A percentile compares a stretch with the other conserved stretches of the same genome.
Conservation (phyloP, 2,329 filamentous ascomycete genomes). For the Alternaria sp. region DNA sequence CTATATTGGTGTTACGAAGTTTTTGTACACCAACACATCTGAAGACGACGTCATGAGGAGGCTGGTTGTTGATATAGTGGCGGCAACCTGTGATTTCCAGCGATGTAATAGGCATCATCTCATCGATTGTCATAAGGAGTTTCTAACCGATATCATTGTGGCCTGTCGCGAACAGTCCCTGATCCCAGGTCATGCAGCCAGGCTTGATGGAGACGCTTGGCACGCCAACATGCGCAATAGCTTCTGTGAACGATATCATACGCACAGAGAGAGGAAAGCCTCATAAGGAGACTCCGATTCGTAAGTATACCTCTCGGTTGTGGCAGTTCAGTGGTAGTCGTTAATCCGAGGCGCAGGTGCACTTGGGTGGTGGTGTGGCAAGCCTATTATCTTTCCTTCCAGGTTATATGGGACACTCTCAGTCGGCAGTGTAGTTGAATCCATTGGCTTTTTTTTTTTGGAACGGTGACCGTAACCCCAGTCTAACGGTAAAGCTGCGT, state of each 20-base stretch:
- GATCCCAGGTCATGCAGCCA: too few species aligned
- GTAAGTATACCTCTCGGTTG: not conserved
- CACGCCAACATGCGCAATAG: rapidly evolving
- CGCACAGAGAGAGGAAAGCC: not conserved
- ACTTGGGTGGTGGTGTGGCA: not conserved
- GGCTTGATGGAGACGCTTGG: not conserved
- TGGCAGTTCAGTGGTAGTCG: not conserved
- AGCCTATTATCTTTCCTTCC: rapidly evolving
- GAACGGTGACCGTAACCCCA: too few species aligned
- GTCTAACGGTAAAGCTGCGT: too few species aligned
- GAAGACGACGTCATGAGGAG: not conserved
- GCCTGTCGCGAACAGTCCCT: too few species aligned
- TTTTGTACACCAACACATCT: not conserved
- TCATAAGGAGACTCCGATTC: not conserved
- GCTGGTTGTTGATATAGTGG: not conserved
- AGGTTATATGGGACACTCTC: not conserved
- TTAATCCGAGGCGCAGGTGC: not conserved
- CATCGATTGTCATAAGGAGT: not conserved
- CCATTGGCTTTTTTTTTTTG: too few species aligned
- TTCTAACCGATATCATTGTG: not conserved
- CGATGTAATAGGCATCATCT: not conserved
- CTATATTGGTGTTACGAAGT: not conserved
- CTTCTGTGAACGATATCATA: not conserved
- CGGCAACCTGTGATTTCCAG: rapidly evolving
- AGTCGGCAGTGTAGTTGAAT: not conserved